Base-by-base conservation (phyloP, 192 early-diverging fungal species). In the Backusella westeae region DNA sequence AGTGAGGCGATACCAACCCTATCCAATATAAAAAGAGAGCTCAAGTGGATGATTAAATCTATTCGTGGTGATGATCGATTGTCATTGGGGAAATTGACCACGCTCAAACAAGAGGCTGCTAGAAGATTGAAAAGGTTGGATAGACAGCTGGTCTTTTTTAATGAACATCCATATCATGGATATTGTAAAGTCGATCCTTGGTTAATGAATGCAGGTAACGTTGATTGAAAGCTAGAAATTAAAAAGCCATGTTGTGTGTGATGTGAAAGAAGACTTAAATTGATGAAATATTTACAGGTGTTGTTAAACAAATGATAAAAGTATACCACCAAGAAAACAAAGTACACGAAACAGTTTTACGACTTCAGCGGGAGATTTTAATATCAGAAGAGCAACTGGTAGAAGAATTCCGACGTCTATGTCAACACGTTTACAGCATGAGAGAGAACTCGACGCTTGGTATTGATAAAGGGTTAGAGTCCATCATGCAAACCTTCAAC, bases 141-240 rank as follows among this genome's bases (percentile, higher is more conserved):
- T 71, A 44, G 67, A 21, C 78, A 79, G 38, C 15, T 79, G 12
- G 26, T 38, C 4, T 79, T 74, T 41, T 79, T 79, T 38, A 67
- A 79, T 42, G 39, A 75, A 1, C 72, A 79, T 21, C 72, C 78
- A 4, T 67, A 79, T 44, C 78, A 75, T 69, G 78, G 73, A 0
- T 70, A 56, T 21, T 71, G 10, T 21, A 68, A 74, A 32, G 1
- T 63, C 32, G 78, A 79, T 44, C 78, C 78, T 12, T 79, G 78
- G 78, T 34, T 79, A 67, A 71, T 75, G 72, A 79, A 79, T 59
- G 66, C 78, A 75, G 42, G 78, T 79, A 79, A 52, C n/a, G 3
- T 67, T 75, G 44, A 41, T 67, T 63, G 26, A 59, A 14, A 3
- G 32, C 2, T 32, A 3, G 1, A 32, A n/a, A 2, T 26, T 52